phyloP scores from a whole-genome alignment of 768 basidiomycete species.

The Tricholoma sp. region DNA sequence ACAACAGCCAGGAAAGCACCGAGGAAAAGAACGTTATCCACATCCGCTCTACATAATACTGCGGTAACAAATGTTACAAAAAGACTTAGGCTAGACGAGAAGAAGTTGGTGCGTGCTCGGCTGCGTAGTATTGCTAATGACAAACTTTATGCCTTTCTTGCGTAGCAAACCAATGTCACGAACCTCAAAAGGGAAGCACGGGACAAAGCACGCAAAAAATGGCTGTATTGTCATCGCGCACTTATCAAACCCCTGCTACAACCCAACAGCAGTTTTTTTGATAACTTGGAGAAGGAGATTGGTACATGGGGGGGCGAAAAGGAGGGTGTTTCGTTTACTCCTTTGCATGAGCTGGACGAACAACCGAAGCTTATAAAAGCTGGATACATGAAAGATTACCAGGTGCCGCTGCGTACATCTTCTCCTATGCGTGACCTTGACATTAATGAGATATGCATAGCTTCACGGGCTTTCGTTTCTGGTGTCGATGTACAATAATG shows the following conservation, averaged over 20 bases:
- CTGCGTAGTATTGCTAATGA: neutral
- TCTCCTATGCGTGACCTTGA: neutral
- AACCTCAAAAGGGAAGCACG: slow-evolving; percentile 31
- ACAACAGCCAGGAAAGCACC: neutral
- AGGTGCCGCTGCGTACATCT: slow-evolving; percentile 38
- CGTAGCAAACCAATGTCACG: slow-evolving; percentile 35
- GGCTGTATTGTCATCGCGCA: slow-evolving; percentile 39
- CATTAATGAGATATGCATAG: slow-evolving; percentile 19
- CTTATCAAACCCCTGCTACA: slow-evolving; percentile 47
- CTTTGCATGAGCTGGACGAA: slow-evolving; percentile 32
- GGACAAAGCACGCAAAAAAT: slow-evolving; percentile 39
- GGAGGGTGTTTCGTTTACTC: slow-evolving; percentile 21
- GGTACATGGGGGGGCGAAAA: slow-evolving; percentile 7
- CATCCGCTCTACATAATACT: slow-evolving; percentile 4
- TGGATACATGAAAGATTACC: slow-evolving; percentile 70
- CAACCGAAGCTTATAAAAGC: slow-evolving; percentile 49
- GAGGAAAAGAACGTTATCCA: slow-evolving; percentile 16
- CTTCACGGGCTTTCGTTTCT: slow-evolving; percentile 64
- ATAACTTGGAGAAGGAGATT: slow-evolving; percentile 26
- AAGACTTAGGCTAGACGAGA: slow-evolving; percentile 26
- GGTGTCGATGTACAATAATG: slow-evolving; percentile 63
- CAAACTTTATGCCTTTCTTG: neutral
- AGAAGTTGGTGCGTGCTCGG: slow-evolving; percentile 31
- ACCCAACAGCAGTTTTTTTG: slow-evolving; percentile 30
- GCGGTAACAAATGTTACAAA: slow-evolving; percentile 22